These are phyloP conservation scores for Beauveria sp. DNA, from an alignment of 2,329 filamentous ascomycete species.

Conservation along the genomic window DNA sequence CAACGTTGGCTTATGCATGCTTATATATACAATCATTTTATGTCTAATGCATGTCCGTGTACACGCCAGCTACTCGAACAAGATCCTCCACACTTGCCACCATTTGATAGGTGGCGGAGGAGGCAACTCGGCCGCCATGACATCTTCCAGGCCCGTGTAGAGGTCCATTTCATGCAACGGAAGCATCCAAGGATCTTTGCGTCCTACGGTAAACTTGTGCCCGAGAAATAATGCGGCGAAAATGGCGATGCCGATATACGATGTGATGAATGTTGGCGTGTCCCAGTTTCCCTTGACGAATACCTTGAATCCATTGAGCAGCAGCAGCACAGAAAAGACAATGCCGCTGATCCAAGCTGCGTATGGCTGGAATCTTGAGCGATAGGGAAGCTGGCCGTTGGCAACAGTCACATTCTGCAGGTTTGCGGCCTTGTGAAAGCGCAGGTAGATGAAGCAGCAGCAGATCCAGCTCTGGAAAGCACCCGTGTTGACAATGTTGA, in stretches of 20 bases:
- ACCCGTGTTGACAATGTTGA: slow-evolving; percentile 43
- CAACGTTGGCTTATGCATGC: too few relatives aligned
- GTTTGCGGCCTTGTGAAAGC: slow-evolving; percentile 38
- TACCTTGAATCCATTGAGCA: slow-evolving; percentile 58
- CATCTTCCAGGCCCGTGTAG: slow-evolving; percentile 43
- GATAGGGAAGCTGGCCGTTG: slow-evolving; percentile 37
- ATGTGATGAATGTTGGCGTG: slow-evolving; percentile 49
- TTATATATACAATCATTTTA: background rate
- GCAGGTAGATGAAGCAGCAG: slow-evolving; percentile 48
- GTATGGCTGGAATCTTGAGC: slow-evolving; percentile 48
- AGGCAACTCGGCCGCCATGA: slow-evolving; percentile 17
- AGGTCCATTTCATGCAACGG: slow-evolving; percentile 44
- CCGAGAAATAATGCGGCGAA: slow-evolving; percentile 44
- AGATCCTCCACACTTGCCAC: slow-evolving; percentile 5
- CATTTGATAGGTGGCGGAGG: slow-evolving; percentile 5
- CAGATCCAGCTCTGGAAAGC: slow-evolving; percentile 48
- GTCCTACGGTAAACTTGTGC: slow-evolving; percentile 19
- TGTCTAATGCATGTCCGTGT: background rate
- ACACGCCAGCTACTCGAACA: background rate
- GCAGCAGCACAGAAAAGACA: slow-evolving; percentile 42
- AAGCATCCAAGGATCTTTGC: slow-evolving; percentile 43
- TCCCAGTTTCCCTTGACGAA: slow-evolving; percentile 55
- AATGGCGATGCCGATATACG: slow-evolving; percentile 58
- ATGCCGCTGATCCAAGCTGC: slow-evolving; percentile 46
- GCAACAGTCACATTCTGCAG: slow-evolving; percentile 31